A percentile compares a stretch with the other conserved stretches of the same genome.
These are phyloP conservation scores for Stephanodiscus triporus DNA, from an alignment of 108 stramenopile species.

Conservation along the genomic window DNA sequence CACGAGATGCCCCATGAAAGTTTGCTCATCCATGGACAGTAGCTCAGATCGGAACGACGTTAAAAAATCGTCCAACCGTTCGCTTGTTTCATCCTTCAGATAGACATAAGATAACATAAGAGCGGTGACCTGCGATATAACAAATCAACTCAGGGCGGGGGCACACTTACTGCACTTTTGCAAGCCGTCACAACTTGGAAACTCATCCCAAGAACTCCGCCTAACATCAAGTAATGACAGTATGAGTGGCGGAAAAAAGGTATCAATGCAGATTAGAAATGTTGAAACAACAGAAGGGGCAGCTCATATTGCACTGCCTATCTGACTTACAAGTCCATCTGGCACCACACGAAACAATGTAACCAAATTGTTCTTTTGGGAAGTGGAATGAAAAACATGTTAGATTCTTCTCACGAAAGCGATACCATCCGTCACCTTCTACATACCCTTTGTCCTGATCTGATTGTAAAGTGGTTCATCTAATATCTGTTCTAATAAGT, in stretches of 20 bases:
- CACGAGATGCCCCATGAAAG: constrained; percentile 71
- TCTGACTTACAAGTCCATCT: no score
- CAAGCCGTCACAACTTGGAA: constrained; percentile 67
- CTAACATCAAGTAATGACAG: no score
- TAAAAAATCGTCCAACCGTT: constrained; percentile 74
- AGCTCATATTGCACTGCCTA: no score
- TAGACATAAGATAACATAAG: not conserved
- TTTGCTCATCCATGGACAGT: constrained; percentile 54
- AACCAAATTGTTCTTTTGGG: constrained; percentile 41
- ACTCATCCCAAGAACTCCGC: constrained; percentile 78
- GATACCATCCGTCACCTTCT: not conserved
- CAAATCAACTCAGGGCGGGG: constrained; percentile 7
- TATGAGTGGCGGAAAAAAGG: no score
- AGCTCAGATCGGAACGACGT: constrained; percentile 59
- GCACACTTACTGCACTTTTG: constrained; percentile 72
- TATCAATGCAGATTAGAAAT: no score
- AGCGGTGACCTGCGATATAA: no score
- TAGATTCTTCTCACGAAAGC: constrained; percentile 47
- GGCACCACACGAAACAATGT: constrained; percentile 46
- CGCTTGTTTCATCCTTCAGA: constrained; percentile 50
- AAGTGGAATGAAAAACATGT: not conserved
- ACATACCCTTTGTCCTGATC: constrained; percentile 79
- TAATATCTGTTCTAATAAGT: constrained; percentile 73
- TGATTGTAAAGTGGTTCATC: constrained; percentile 83
- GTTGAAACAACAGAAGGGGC: no score